Percentiles rank a stretch among this genome's conserved stretches.
Evolutionary conservation across 2,329 filamentous ascomycete species (phyloP).

Genomic region (Trichoderma hamatum): DNA sequence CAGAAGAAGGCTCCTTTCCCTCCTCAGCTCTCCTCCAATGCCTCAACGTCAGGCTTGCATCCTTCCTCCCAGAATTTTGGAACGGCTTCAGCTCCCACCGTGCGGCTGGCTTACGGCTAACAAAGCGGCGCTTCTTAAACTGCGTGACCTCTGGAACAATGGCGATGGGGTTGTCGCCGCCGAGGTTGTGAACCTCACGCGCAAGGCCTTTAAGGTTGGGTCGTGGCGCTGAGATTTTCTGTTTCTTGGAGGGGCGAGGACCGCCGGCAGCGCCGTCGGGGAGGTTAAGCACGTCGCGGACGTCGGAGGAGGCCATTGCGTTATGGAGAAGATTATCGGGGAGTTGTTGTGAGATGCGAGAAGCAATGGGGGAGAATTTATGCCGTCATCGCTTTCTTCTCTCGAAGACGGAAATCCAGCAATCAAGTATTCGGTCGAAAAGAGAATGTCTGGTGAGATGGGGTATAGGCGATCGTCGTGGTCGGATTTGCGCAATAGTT

Average conservation of each 20-base stretch:
- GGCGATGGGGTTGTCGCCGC: slow-evolving; percentile 67
- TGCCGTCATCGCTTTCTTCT: slow-evolving; percentile 22
- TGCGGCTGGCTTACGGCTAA: slow-evolving; percentile 58
- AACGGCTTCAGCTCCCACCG: slow-evolving; percentile 73
- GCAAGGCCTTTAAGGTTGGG: slow-evolving; percentile 65
- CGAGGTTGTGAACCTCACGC: slow-evolving; percentile 66
- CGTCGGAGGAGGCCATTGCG: slow-evolving; percentile 74
- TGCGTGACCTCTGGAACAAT: slow-evolving; percentile 63
- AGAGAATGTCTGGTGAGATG: neutral
- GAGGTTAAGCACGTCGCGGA: slow-evolving; percentile 86
- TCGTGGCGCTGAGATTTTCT: slow-evolving; percentile 65
- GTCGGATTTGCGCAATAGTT: neutral
- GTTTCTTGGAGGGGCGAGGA: slow-evolving; percentile 70
- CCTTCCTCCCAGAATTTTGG: slow-evolving; percentile 73
- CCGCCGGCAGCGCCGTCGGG: slow-evolving; percentile 57
- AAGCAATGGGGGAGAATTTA: neutral
- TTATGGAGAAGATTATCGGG: slow-evolving; percentile 42
- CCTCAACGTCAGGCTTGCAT: slow-evolving; percentile 66
- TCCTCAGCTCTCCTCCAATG: slow-evolving; percentile 76
- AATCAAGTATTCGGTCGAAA: neutral
- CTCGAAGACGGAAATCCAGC: neutral
- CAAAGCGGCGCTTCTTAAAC: slow-evolving; percentile 62
- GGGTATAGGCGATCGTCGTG: neutral
- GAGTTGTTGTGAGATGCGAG: neutral
- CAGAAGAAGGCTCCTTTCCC: slow-evolving; percentile 44